Percentiles rank a stretch among this genome's conserved stretches.
These are phyloP conservation scores for Colletotrichum sp. DNA, from an alignment of 2,329 filamentous ascomycete species.

Conservation along the genomic window DNA sequence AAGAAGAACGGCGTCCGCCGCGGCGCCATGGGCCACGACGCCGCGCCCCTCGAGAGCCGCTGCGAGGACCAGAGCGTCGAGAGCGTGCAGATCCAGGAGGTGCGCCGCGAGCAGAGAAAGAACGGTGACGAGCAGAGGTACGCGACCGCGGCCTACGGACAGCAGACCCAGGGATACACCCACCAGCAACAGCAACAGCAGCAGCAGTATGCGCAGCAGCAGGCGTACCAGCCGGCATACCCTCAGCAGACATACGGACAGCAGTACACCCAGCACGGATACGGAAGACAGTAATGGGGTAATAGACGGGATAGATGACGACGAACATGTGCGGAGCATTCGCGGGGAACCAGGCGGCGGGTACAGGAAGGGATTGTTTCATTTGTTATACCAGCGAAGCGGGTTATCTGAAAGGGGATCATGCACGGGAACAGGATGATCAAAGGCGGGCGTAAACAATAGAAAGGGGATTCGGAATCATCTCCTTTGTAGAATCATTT, in stretches of 20 bases:
- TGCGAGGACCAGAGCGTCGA: neutral
- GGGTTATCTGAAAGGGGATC: neutral
- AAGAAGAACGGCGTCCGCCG: neutral
- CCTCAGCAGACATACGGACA: neutral
- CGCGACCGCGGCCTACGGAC: neutral
- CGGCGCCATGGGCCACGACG: neutral
- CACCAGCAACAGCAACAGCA: neutral
- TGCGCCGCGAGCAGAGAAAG: neutral
- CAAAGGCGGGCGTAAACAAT: neutral
- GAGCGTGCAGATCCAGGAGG: neutral
- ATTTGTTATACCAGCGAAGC: neutral
- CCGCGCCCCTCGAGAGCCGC: neutral
- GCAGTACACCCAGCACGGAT: neutral
- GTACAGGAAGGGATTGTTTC: neutral
- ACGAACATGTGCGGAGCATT: neutral
- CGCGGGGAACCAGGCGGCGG: neutral
- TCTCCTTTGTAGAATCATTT: neutral
- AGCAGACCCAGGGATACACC: neutral
- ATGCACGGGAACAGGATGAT: neutral
- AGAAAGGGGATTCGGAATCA: neutral
- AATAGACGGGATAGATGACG: neutral
- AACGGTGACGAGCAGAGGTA: neutral
- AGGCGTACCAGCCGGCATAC: neutral
- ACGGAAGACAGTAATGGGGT: neutral
- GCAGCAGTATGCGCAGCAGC: neutral